A percentile compares a stretch with the other conserved stretches of the same genome.
phyloP scores from a whole-genome alignment of 495 filamentous ascomycete genomes.

The Podospora didyma region DNA sequence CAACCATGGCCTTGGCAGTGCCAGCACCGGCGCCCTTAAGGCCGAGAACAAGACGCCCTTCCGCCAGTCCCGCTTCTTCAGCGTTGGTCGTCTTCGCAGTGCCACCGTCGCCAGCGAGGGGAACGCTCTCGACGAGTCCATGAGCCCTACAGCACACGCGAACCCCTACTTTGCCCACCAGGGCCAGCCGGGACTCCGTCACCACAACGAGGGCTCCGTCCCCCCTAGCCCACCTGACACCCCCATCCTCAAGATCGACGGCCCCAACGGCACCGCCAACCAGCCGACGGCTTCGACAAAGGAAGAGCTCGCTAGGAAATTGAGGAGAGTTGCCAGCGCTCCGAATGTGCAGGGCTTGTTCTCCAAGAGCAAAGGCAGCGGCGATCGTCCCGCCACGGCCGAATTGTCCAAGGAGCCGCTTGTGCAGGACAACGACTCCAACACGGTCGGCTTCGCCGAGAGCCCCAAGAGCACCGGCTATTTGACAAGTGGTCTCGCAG shows the following conservation, averaged over 20 bases:
- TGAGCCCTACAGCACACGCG: slow-evolving; percentile 89
- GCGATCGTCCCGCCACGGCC: slow-evolving; percentile 72
- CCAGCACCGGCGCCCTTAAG: slow-evolving; percentile 36
- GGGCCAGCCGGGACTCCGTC: slow-evolving; percentile 84
- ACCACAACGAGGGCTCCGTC: slow-evolving; percentile 93
- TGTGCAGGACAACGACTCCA: slow-evolving; percentile 51
- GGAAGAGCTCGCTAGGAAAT: slow-evolving; percentile 86
- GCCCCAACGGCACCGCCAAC: slow-evolving; percentile 54
- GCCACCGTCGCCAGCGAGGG: slow-evolving; percentile 92
- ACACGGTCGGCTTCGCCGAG: slow-evolving; percentile 52
- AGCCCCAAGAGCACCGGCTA: slow-evolving; percentile 28
- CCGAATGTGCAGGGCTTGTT: slow-evolving; percentile 97
- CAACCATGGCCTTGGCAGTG: slow-evolving; percentile 34
- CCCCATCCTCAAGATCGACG: slow-evolving; percentile 68
- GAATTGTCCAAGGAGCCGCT: slow-evolving; percentile 76
- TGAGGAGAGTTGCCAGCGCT: slow-evolving; percentile 90
- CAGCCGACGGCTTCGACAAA: slow-evolving; percentile 78
- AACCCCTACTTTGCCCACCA: slow-evolving; percentile 98
- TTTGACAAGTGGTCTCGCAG: slow-evolving; percentile 11
- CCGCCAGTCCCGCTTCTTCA: slow-evolving; percentile 79
- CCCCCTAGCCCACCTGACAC: slow-evolving; percentile 95
- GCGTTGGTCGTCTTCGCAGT: slow-evolving; percentile 72
- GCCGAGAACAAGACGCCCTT: slow-evolving; percentile 61
- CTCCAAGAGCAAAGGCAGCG: slow-evolving; percentile 53
- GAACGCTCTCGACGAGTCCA: slow-evolving; percentile 78